Conservation (phyloP, 805 yeast species). For the Candida lessepsii region DNA sequence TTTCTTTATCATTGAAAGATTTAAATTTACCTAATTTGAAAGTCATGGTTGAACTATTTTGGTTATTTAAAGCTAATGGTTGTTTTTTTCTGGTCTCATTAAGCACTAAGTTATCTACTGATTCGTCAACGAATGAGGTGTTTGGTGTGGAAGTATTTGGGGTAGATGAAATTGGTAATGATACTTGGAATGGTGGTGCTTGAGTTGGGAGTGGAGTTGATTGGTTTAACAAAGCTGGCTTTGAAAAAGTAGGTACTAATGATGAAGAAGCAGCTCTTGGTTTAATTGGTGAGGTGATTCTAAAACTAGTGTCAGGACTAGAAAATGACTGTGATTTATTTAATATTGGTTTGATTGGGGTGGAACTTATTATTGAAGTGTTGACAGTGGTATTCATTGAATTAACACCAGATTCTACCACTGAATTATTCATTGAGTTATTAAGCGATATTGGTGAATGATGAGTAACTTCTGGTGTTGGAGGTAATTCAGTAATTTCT, state of each 20-base stretch:
- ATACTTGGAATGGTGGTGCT: not conserved
- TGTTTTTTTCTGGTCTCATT: conserved; percentile 35
- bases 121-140: conserved; percentile 18
- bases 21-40: conserved; percentile 31
- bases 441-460: conserved; percentile 10
- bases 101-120: conserved; percentile 12
- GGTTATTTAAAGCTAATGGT: conserved; percentile 30
- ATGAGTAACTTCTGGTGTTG: conserved; percentile 27
- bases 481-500: conserved; percentile 44
- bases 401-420: conserved; percentile 6
- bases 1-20: conserved; percentile 21
- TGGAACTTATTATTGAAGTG: conserved; percentile 21
- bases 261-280: conserved; percentile 19
- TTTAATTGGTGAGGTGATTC: conserved; percentile 19
- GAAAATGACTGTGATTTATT: conserved; percentile 25
- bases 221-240: conserved; percentile 1
- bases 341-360: conserved; percentile 25
- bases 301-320: conserved; percentile 14
- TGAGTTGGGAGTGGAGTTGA: conserved; percentile 6
- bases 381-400: conserved; percentile 10
- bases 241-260: conserved; percentile 1
- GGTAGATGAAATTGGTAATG: conserved; percentile 2
- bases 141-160: conserved; percentile 15
- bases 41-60: conserved; percentile 31
- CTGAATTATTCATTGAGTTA: conserved; percentile 7